Percentiles rank a stretch among this genome's conserved stretches.
phyloP scores from a whole-genome alignment of 2,329 filamentous ascomycete species.

The Colletotrichum acutatum region DNA sequence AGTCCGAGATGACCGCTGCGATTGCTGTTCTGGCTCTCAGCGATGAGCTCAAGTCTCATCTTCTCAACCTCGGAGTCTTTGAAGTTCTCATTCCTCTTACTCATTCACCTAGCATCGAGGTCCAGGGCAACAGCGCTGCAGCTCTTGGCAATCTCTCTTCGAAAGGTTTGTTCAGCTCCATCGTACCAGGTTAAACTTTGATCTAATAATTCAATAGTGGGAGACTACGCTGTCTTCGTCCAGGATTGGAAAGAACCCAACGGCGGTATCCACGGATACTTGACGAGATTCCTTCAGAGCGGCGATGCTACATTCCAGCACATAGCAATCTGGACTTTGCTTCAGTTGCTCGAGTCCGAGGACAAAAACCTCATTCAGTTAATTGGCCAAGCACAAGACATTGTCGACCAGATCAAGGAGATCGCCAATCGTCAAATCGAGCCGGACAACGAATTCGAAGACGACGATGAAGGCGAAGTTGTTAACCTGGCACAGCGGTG shows the following conservation, averaged over 20 bases:
- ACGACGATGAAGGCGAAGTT: slow-evolving; percentile 93
- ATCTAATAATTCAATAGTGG: slow-evolving; percentile 69
- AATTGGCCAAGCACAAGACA: slow-evolving; percentile 89
- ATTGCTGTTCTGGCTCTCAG: slow-evolving; percentile 96
- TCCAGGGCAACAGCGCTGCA: slow-evolving; percentile 97
- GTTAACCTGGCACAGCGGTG: slow-evolving; percentile 91
- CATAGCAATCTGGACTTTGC: slow-evolving; percentile 97
- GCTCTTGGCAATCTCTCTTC: slow-evolving; percentile 95
- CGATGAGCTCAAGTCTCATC: slow-evolving; percentile 92
- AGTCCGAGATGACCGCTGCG: slow-evolving; percentile 99
- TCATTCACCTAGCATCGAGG: slow-evolving; percentile 94
- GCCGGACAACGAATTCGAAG: slow-evolving; percentile 85
- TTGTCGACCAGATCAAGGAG: slow-evolving; percentile 89
- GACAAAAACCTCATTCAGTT: slow-evolving; percentile 88
- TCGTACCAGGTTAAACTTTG: slow-evolving; percentile 10
- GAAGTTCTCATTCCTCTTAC: slow-evolving; percentile 96
- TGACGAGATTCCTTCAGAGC: slow-evolving; percentile 91
- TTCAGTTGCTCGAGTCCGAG: slow-evolving; percentile 95
- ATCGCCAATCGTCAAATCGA: slow-evolving; percentile 93
- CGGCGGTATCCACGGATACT: slow-evolving; percentile 94
- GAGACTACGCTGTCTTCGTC: slow-evolving; percentile 96
- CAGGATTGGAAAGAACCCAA: slow-evolving; percentile 93
- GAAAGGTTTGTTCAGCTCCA: slow-evolving; percentile 74
- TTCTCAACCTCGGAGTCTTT: slow-evolving; percentile 92
- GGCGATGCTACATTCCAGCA: slow-evolving; percentile 98